Percentiles rank a stretch among this genome's conserved stretches.
phyloP scores from a whole-genome alignment of 2,329 filamentous ascomycete genomes.

The Aspergillus flavus region DNA sequence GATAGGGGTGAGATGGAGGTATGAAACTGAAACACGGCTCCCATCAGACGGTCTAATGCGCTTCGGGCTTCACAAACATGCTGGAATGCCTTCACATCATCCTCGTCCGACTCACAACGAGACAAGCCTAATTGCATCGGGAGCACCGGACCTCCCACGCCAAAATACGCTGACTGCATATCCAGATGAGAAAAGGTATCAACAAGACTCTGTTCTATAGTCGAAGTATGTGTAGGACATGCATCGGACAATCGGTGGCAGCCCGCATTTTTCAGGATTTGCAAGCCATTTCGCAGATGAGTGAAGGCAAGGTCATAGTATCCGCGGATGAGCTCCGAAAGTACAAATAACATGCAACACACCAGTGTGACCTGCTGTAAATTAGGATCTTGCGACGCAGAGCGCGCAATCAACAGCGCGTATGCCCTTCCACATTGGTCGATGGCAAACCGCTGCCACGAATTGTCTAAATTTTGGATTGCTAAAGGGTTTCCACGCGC shows the following conservation, averaged over 20 bases:
- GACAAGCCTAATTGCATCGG: not conserved
- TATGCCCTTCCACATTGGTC: conserved; percentile 27
- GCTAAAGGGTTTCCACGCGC: conserved; percentile 11
- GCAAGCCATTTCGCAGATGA: conserved; percentile 27
- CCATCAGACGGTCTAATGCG: not conserved
- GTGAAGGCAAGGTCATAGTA: conserved; percentile 21
- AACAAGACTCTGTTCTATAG: conserved; percentile 4
- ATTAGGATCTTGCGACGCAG: conserved; percentile 17
- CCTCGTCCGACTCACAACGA: not conserved
- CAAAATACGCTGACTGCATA: conserved; percentile 7
- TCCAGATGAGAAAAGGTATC: conserved; percentile 10
- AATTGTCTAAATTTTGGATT: not conserved
- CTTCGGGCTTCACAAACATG: conserved; percentile 4
- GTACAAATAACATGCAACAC: conserved; percentile 28
- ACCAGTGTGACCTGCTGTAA: conserved; percentile 23
- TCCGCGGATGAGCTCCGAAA: conserved; percentile 28
- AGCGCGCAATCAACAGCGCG: conserved; percentile 18
- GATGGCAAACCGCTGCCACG: conserved; percentile 25
- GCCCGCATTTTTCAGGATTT: not conserved
- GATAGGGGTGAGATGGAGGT: not conserved
- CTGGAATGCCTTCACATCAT: not conserved
- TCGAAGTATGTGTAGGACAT: no score
- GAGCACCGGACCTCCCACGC: not conserved
- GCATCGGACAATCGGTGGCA: not conserved
- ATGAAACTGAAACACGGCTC: not conserved